These are phyloP conservation scores for Acrodontium crateriforme DNA, from an alignment of 2,329 filamentous ascomycete species.

Conservation along the genomic window DNA sequence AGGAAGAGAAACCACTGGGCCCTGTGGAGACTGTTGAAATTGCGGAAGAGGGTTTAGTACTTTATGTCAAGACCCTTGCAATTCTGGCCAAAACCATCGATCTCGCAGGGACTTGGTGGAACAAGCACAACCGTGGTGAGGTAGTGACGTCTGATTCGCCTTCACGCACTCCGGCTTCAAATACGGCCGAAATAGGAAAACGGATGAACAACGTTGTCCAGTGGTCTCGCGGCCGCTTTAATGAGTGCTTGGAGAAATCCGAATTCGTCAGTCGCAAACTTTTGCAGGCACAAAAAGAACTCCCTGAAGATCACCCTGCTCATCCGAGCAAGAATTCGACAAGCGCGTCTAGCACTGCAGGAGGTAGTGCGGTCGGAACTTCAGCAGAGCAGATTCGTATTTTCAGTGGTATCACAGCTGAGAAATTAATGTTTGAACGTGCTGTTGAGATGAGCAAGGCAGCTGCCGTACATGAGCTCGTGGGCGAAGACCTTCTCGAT, in stretches of 20 bases:
- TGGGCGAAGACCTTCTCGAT: constrained; percentile 71
- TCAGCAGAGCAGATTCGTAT: constrained; percentile 68
- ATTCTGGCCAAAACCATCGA: constrained; percentile 92
- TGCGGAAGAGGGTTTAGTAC: constrained; percentile 84
- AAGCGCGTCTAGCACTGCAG: constrained; percentile 35
- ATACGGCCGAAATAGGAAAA: constrained; percentile 15
- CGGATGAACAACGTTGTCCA: constrained; percentile 89
- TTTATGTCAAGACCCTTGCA: constrained; percentile 89
- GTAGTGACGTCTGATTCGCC: constrained; percentile 27
- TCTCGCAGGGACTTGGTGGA: constrained; percentile 85
- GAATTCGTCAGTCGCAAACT: constrained; percentile 85
- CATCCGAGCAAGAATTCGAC: constrained; percentile 66
- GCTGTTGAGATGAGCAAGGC: constrained; percentile 92
- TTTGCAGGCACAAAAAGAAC: constrained; percentile 66
- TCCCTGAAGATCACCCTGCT: constrained; percentile 73
- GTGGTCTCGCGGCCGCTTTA: constrained; percentile 89
- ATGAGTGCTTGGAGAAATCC: constrained; percentile 92
- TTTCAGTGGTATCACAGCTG: constrained; percentile 79
- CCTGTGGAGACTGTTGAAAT: constrained; percentile 72
- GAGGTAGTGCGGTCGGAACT: constrained; percentile 45
- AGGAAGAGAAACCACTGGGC: constrained; percentile 55
- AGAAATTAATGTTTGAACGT: constrained; percentile 96
- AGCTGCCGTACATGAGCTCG: constrained; percentile 89
- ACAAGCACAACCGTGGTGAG: constrained; percentile 38
- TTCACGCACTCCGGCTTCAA: constrained; percentile 7